A percentile compares a stretch with the other conserved stretches of the same genome.
Conservation (phyloP, 2,329 filamentous ascomycete genomes). For the Trichoderma hamatum region DNA sequence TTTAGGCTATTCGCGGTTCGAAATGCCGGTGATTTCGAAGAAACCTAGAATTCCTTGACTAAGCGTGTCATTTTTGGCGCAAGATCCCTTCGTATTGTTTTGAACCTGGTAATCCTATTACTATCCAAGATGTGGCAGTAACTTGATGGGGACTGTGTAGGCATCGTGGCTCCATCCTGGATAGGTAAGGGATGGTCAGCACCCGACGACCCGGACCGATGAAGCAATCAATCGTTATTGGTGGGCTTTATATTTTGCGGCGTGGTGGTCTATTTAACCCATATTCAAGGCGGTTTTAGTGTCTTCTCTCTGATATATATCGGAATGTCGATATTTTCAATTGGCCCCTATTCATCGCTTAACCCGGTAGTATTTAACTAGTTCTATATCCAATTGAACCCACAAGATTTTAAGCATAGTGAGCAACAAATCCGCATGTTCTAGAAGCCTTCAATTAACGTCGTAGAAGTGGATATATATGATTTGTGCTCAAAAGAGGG, state of each 20-base stretch:
- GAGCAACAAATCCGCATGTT: neutral
- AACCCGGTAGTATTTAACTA: neutral
- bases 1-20: neutral
- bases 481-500: neutral
- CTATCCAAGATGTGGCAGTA: neutral
- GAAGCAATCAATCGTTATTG: neutral
- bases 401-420: neutral
- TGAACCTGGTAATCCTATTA: neutral
- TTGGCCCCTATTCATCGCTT: neutral
- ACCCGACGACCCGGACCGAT: constrained; percentile 13
- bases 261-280: neutral
- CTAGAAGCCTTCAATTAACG: neutral
- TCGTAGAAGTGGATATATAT: neutral
- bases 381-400: neutral
- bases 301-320: neutral
- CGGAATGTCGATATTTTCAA: neutral
- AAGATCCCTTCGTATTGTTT: neutral
- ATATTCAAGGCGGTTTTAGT: neutral
- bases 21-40: neutral
- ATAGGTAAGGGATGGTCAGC: neutral
- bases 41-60: neutral
- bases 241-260: neutral
- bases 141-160: neutral
- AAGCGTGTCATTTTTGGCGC: neutral
- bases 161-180: neutral